A percentile compares a stretch with the other conserved stretches of the same genome.
These are phyloP conservation scores for Penicillium sclerotiorum DNA, from an alignment of 2,329 filamentous ascomycete species.

Conservation along the genomic window DNA sequence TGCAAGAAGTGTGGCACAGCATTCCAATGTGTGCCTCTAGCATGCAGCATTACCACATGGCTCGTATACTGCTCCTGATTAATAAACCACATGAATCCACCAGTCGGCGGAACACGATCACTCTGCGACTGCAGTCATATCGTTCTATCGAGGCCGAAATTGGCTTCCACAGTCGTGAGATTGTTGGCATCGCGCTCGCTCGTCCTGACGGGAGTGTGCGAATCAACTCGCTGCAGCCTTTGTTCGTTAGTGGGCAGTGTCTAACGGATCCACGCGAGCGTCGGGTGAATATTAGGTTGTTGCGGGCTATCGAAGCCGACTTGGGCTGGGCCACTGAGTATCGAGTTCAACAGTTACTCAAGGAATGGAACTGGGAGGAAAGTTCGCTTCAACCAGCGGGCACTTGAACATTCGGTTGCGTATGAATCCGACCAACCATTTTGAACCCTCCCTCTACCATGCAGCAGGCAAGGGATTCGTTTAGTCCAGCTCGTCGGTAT, in stretches of 20 bases:
- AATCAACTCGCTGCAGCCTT: conserved; percentile 62
- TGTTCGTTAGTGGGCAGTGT: conserved; percentile 66
- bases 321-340: conserved; percentile 67
- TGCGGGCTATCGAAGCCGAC: conserved; percentile 64
- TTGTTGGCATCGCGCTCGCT: conserved; percentile 62
- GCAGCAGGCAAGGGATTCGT: too few relatives aligned
- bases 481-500: too few relatives aligned
- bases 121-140: conserved; percentile 59
- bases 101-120: conserved; percentile 55
- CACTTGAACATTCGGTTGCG: conserved; percentile 3
- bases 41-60: conserved; percentile 53
- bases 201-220: conserved; percentile 61
- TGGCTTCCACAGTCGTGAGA: conserved; percentile 61
- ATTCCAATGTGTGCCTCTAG: conserved; percentile 67
- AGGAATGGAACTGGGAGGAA: conserved; percentile 43
- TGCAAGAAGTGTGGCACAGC: conserved; percentile 65
- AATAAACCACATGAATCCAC: conserved; percentile 49
- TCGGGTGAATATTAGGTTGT: conserved; percentile 56
- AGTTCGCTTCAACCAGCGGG: conserved; percentile 11
- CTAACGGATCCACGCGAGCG: conserved; percentile 59
- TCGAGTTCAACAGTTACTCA: conserved; percentile 56
- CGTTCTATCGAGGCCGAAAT: conserved; percentile 60
- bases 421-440: neutral
- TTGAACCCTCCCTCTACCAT: too few relatives aligned
- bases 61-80: conserved; percentile 45